These are phyloP conservation scores for Termitomyces sp. DNA, from an alignment of 768 basidiomycete species.

Conservation along the genomic window DNA sequence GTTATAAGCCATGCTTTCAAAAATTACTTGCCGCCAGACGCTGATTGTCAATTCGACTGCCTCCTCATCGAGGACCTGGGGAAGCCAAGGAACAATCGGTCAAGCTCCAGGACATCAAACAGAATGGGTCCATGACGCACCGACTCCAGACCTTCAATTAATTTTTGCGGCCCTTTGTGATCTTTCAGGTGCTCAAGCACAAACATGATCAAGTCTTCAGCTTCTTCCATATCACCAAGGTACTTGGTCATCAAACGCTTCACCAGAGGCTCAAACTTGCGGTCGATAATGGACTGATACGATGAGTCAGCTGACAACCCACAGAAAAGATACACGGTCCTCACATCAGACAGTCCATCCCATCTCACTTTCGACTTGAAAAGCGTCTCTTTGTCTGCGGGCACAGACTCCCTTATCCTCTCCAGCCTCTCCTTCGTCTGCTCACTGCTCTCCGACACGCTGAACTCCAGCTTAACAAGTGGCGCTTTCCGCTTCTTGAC, in stretches of 20 bases:
- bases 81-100: background rate
- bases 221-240: conserved; percentile 86
- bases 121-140: conserved; percentile 44
- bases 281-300: conserved; percentile 70
- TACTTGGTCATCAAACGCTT: conserved; percentile 81
- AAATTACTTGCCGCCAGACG: conserved; percentile 90
- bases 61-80: conserved; percentile 89
- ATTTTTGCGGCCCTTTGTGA: conserved; percentile 77
- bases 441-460: conserved; percentile 72
- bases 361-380: conserved; percentile 87
- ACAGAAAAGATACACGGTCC: conserved; percentile 22
- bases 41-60: conserved; percentile 71
- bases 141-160: conserved; percentile 87
- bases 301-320: conserved; percentile 12
- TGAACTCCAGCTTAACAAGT: conserved; percentile 88
- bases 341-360: conserved; percentile 86
- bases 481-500: conserved; percentile 79
- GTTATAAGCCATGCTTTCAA: conserved; percentile 91
- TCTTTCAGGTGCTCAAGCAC: conserved; percentile 91
- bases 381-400: conserved; percentile 69
- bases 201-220: conserved; percentile 88
- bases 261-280: conserved; percentile 82
- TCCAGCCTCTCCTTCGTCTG: conserved; percentile 77
- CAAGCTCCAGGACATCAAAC: background rate
- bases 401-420: conserved; percentile 70